Percentiles rank a stretch among this genome's conserved stretches.
Conservation (phyloP, 1,284 basidiomycete genomes). For the Peniophora sp. region DNA sequence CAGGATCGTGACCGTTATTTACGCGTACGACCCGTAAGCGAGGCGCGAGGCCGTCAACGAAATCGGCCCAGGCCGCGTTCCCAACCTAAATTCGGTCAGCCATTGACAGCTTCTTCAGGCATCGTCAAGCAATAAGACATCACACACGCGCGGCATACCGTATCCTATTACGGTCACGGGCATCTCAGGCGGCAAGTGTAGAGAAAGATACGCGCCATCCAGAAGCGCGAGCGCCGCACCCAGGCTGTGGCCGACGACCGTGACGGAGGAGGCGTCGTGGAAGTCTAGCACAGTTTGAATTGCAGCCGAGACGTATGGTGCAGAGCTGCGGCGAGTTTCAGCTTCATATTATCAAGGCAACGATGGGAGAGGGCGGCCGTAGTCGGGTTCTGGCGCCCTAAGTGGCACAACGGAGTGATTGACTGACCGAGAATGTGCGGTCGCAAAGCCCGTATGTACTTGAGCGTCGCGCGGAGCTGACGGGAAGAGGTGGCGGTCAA, state of each 20-base stretch:
- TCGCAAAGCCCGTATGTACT: slow-evolving; percentile 53
- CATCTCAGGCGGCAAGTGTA: slow-evolving; percentile 22
- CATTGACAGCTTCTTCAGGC: too few relatives aligned
- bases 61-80: slow-evolving; percentile 52
- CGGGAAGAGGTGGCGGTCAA: slow-evolving; percentile 46
- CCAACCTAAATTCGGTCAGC: too few relatives aligned
- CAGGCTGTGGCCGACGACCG: slow-evolving; percentile 47
- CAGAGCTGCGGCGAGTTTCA: not conserved
- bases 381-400: not conserved
- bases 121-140: not conserved
- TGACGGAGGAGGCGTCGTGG: not conserved
- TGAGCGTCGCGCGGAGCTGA: slow-evolving; percentile 37
- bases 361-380: too few relatives aligned
- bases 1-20: slow-evolving; percentile 40
- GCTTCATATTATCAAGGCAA: too few relatives aligned
- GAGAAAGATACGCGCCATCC: slow-evolving; percentile 28
- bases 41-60: slow-evolving; percentile 37
- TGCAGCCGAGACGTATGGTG: not conserved
- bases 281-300: not conserved
- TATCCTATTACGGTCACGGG: slow-evolving; percentile 30
- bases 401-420: not conserved
- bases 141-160: slow-evolving; percentile 48
- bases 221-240: slow-evolving; percentile 49
- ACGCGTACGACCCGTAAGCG: slow-evolving; percentile 30
- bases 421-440: slow-evolving; percentile 41